Conservation (phyloP, 1,284 basidiomycete species). For the Cryptococcus depauperatus region DNA sequence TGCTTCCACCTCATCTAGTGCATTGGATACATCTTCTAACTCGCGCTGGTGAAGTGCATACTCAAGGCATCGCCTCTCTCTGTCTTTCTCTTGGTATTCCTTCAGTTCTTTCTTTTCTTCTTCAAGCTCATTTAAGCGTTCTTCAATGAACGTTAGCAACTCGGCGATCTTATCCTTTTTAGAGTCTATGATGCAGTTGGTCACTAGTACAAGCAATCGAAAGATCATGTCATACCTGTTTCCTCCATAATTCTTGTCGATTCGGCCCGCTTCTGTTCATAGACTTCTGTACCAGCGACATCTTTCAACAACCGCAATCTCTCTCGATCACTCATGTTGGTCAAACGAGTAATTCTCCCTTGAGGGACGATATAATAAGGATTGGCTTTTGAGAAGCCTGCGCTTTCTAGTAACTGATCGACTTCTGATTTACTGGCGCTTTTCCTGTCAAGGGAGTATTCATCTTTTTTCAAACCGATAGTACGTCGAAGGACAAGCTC, state of each 20-base stretch:
- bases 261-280: conserved; percentile 87
- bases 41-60: conserved; percentile 90
- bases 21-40: conserved; percentile 74
- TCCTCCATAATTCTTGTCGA: conserved; percentile 94
- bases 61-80: conserved; percentile 87
- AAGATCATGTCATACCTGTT: conserved; percentile 50
- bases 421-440: conserved; percentile 87
- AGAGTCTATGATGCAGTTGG: conserved; percentile 49
- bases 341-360: conserved; percentile 90
- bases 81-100: conserved; percentile 92
- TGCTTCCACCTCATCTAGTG: conserved; percentile 65
- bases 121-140: conserved; percentile 80
- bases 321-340: conserved; percentile 95
- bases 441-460: conserved; percentile 95
- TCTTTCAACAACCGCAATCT: conserved; percentile 90
- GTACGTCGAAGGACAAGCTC: conserved; percentile 82
- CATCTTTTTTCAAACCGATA: conserved; percentile 97
- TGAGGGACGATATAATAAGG: conserved; percentile 99
- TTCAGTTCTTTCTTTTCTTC: conserved; percentile 96
- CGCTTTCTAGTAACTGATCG: conserved; percentile 88
- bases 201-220: too few relatives aligned
- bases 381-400: conserved; percentile 93
- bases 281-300: conserved; percentile 96
- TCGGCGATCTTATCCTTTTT: conserved; percentile 89
- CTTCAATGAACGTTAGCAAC: conserved; percentile 82